Base-by-base conservation (phyloP, 2,329 filamentous ascomycete species). In the Aspergillus neoniger region DNA sequence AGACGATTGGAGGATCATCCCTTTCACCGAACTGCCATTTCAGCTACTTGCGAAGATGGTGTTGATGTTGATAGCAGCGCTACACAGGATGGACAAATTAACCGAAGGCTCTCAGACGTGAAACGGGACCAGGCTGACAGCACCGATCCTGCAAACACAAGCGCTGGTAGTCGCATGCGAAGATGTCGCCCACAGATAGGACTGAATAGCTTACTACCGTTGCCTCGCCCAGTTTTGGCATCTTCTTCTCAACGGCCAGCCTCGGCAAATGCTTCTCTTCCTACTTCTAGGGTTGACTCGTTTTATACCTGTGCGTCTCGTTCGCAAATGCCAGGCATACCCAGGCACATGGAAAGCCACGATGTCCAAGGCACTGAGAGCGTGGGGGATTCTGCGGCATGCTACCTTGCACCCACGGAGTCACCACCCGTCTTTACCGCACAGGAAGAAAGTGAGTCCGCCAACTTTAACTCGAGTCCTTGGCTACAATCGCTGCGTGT, bases 1-100 rank as follows among this genome's bases (percentile, higher is more conserved):
- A 69, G 70, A 36, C 61, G 65, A 30, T 53, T 77, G 30, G 63
- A 72, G 2, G 69, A 72, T 8, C 76, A 78, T 56, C 74, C 74
- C 2, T 77, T 77, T 53, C 72, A 76, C 57, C 69, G 65, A n/a
- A 63, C 58, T 47, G 64, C 63, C 28, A 63, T 76, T 12, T 66
- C 73, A 17, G 17, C 64, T 44, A 69, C 72, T 25, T 63, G 64
- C 17, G 58, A 32, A 48, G 63, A 59, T 43, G 23, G 43, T 17
- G 38, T 59, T 8, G 30, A 59, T 12, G 25, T 54, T 23, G 51
- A 43, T 50, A 54, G 28, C 15, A 38, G 19, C 14, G 36, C 28
- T 36, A 25, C 10, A 19, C 32, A 50, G 12, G 4, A 25, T 23
- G 21, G 36, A 14, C 41, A 30, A 41, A 53, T 12, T 2, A 17